Evolutionary conservation across 1,139 yeast genomes (phyloP), one percentile per base, ranked within the genome.

Genomic region (Yamadazyma taylorii): DNA sequence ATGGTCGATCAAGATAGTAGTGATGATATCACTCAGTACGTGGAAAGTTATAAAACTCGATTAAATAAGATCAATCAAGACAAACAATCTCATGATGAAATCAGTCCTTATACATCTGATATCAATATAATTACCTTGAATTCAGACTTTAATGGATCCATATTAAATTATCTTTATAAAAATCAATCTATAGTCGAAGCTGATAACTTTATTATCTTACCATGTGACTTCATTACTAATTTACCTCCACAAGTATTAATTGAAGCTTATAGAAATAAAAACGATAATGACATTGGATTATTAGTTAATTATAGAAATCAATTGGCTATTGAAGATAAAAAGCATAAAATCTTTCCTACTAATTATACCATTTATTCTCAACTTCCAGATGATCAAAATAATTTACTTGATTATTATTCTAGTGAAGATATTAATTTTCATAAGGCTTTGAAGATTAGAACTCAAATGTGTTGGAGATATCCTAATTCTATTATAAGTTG

Each of bases 221-320:
- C 98, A 3, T 90, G 97, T 65, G 98, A 94, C 60, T 85, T 92
- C 53, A 71, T 92, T 35, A 88, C 97, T 4, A 90, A 90, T 58
- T 69, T 90, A 30, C 96, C 96, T 4, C 96, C 98, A 3, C 92
- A 85, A 52, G 84, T 84, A 16, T 69, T 94, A 30, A 79, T 90
- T 37, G 96, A 92, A 56, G 85, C 85, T 32, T 90, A 83, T 57
- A 73, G 96, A 50, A 82, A 79, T 50, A 78, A 81, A 51, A 75
- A 73, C 28, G 81, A 76, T 31, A 65, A 73, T 21, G 89, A 85
- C 48, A 57, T 82, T 39, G 92, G 92, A 2, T 69, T 89, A 61
- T 73, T 85, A 28, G 79, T 88, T 13, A 78, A 79, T 54, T 88
- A 88, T 64, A 71, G 74, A 45, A 88, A 88, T 56, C 72, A 66